phyloP scores from a whole-genome alignment of 2,329 filamentous ascomycete genomes.

The Diaporthe sp. region DNA sequence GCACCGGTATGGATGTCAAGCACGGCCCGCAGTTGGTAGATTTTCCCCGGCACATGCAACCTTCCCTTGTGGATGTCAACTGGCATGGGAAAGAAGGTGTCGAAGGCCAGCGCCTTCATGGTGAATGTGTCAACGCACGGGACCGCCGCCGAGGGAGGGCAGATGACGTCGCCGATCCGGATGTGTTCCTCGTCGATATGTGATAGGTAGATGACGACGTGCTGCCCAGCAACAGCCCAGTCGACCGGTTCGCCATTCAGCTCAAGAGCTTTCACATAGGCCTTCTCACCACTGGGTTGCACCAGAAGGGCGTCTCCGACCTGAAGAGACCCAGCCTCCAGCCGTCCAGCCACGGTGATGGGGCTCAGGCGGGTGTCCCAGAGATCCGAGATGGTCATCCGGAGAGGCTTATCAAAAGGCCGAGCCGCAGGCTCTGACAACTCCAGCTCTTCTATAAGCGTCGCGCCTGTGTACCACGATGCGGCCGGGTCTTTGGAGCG shows the following conservation, averaged over 20 bases:
- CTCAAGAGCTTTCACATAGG: constrained; percentile 85
- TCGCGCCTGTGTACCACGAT: constrained; percentile 85
- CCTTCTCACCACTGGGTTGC: constrained; percentile 85
- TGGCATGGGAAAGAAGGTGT: constrained; percentile 88
- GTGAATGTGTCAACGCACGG: constrained; percentile 80
- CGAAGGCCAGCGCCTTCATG: constrained; percentile 89
- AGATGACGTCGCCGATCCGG: constrained; percentile 88
- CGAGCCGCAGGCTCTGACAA: constrained; percentile 80
- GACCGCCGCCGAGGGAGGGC: constrained; percentile 77
- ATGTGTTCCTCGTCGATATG: constrained; percentile 90
- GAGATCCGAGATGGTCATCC: constrained; percentile 89
- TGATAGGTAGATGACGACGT: constrained; percentile 84
- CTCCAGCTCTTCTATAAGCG: constrained; percentile 88
- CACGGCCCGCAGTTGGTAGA: constrained; percentile 78
- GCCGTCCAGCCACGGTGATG: constrained; percentile 86
- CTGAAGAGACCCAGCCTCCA: constrained; percentile 88
- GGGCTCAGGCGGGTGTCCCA: constrained; percentile 87
- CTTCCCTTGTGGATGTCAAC: constrained; percentile 91
- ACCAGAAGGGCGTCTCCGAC: constrained; percentile 84
- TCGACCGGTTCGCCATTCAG: constrained; percentile 80
- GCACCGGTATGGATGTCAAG: constrained; percentile 85
- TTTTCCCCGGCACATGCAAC: constrained; percentile 82
- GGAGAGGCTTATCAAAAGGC: constrained; percentile 79
- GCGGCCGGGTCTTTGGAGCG: constrained; percentile 68
- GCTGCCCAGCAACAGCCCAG: constrained; percentile 95